A percentile compares a stretch with the other conserved stretches of the same genome.
These are phyloP conservation scores for Heliamphora exappendiculata DNA, from an alignment of 148 eudicot species.

Conservation along the genomic window DNA sequence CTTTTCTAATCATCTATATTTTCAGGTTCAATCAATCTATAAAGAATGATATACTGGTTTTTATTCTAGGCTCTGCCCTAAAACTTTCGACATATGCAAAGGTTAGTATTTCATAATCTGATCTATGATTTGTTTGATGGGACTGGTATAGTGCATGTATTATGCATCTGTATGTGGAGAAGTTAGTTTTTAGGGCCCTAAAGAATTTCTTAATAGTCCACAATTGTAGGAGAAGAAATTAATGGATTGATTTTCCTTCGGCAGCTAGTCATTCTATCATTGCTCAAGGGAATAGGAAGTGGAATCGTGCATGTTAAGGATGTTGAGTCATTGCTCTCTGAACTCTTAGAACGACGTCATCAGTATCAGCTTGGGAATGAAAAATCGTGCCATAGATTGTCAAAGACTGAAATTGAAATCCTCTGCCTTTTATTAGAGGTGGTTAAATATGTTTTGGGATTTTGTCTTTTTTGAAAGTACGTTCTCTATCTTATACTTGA, in stretches of 20 bases:
- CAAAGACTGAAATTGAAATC: conserved; percentile 54
- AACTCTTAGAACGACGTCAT: conserved; percentile 50
- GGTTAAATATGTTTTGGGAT: not conserved
- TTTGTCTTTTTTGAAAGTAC: not conserved
- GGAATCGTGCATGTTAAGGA: conserved; percentile 45
- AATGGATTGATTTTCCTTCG: conserved; percentile 12
- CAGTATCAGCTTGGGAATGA: conserved; percentile 33
- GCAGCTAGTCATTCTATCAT: conserved; percentile 59
- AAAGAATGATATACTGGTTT: conserved; percentile 40
- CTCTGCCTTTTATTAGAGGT: conserved; percentile 83
- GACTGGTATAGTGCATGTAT: not conserved
- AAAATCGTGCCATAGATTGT: conserved; percentile 28
- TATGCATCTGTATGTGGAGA: not conserved
- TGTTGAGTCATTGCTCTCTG: conserved; percentile 37
- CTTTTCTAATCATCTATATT: not conserved
- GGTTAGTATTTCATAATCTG: conserved; percentile 27
- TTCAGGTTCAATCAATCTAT: conserved; percentile 62
- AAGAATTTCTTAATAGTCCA: not conserved
- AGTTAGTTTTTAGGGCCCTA: not conserved
- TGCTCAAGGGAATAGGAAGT: conserved; percentile 70
- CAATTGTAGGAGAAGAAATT: not conserved
- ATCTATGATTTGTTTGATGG: not conserved
- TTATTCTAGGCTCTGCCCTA: conserved; percentile 50
- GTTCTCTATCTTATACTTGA: not conserved
- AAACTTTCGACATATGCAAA: conserved; percentile 55